Base-by-base conservation (phyloP, 495 filamentous ascomycete species). In the Astrocystis sublimbata region DNA sequence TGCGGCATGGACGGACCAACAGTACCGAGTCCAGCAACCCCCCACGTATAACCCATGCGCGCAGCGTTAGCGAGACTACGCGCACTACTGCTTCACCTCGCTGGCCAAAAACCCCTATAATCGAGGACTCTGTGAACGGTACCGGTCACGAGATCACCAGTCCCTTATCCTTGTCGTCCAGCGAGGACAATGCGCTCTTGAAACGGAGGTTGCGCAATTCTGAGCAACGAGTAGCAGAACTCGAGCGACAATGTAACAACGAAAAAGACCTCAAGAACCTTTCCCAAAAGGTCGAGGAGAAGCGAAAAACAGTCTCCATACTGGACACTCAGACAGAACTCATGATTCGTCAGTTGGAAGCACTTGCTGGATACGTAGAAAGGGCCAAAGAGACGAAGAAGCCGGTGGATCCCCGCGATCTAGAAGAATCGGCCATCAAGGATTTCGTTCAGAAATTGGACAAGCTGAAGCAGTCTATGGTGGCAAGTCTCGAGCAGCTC, bases 241-340 rank as follows among this genome's bases (percentile, higher is more conserved):
- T 98, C 58, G 93, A 99, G 70, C 74, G 79, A n/a, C 79, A 83
- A 35, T 81, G 87, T 64, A 82, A 79, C 64, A 83, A 85, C 15
- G 89, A 89, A 19, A 89, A 89, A 23, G 91, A 92, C 65, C 86
- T 96, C 35, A 91, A 92, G 71, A 88, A 86, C 60, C 83, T 94
- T 30, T 92, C 93, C 69, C 91, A 87, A 42, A 93, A 92, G 68
- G 79, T 99, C 12, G 83, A 89, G 35, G 92, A 98, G 75, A 98
- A 98, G 79, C 85, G 94, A 46, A 96, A 93, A 63, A 98, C 93
- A 1, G 92, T 99, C 68, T 93, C 94, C n/a, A 89, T 93, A 10
- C 80, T 99, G 21, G 93, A 98, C 73, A 92, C 92, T 1, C 90
- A 96, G 75, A 89, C 92, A 26, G 96, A 99, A 73, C 92, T 97